Conservation (phyloP, 352 stramenopile genomes). For the Peronospora belbahrii region DNA sequence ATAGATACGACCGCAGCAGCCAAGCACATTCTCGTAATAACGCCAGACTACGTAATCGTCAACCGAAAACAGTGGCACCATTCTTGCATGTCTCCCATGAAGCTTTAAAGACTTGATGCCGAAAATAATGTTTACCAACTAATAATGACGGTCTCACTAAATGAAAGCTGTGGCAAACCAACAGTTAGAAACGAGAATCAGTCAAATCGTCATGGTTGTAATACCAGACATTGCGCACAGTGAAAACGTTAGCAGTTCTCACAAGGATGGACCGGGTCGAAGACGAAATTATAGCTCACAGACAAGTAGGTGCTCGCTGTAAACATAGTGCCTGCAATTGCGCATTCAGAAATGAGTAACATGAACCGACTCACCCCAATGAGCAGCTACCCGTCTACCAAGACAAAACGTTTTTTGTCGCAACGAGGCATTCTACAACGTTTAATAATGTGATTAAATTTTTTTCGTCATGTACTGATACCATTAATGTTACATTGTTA, state of each 20-base stretch:
- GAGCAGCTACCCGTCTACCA: no score
- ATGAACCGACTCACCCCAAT: no score
- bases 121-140: slow-evolving; percentile 71
- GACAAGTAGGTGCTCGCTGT: no score
- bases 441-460: no score
- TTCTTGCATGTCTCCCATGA: slow-evolving; percentile 45
- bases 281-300: no score
- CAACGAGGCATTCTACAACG: no score
- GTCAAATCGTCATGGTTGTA: slow-evolving; percentile 37
- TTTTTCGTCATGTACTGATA: no score
- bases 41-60: slow-evolving; percentile 56
- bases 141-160: slow-evolving; percentile 66
- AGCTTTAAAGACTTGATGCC: slow-evolving; percentile 51
- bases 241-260: slow-evolving; percentile 2
- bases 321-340: no score
- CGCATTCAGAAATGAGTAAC: no score
- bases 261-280: no score
- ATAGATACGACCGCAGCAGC: slow-evolving; percentile 42
- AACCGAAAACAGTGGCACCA: slow-evolving; percentile 67
- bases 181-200: slow-evolving; percentile 54
- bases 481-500: no score
- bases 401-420: no score
- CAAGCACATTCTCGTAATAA: slow-evolving; percentile 51
- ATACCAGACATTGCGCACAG: slow-evolving; percentile 27
- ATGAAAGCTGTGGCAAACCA: slow-evolving; percentile 70